Base-by-base conservation (phyloP, 2,329 filamentous ascomycete genomes). In the Aureobasidium sp. region DNA sequence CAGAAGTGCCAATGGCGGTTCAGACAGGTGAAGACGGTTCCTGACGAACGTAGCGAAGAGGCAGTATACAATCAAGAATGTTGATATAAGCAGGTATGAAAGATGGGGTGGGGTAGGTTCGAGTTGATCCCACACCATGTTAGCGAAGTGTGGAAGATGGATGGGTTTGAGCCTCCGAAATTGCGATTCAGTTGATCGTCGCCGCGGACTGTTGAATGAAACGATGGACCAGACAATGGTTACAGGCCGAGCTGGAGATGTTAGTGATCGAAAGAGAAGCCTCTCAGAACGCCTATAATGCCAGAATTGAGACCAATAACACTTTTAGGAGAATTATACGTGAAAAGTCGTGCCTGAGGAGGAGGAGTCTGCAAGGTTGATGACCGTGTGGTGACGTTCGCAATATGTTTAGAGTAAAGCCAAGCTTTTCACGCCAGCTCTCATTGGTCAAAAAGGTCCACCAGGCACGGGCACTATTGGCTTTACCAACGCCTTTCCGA, bases 21-120 rank as follows among this genome's bases (percentile, higher is more conserved):
- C 78, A 11, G 76, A 78, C 16, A 80, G 73, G 64, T 81, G 78
- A 3, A 80, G 70, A 9, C 76, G 72, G 62, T 80, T 79, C 39
- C 77, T 71, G 62, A 80, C 75, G 66, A 78, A 74, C 44, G 73
- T 69, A 9, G 75, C 75, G 68, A 79, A 79, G 11, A 80, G 69
- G 0, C 76, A 75, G 65, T 80, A 80, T 32, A 69, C 66, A 58
- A 81, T 73, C 21, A 80, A 72, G 66, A 80, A 80, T 11, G 68
- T 68, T 0, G 77, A 75, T 5, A 80, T 69, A 9, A 76, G 66
- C 21, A 79, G 65, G 61, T 79, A 81, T 11, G 75, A 75, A 27
- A 78, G 61, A 63, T 81, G 78, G 25, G 78, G 68, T 9, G 74
- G 74, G 2, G 77, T 79, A 11, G 76, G 71, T 69, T 79, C 77